Percentiles rank a stretch among this genome's conserved stretches.
Evolutionary conservation across 306 rosid species (phyloP).

Genomic region (Cicer yamashitae): DNA sequence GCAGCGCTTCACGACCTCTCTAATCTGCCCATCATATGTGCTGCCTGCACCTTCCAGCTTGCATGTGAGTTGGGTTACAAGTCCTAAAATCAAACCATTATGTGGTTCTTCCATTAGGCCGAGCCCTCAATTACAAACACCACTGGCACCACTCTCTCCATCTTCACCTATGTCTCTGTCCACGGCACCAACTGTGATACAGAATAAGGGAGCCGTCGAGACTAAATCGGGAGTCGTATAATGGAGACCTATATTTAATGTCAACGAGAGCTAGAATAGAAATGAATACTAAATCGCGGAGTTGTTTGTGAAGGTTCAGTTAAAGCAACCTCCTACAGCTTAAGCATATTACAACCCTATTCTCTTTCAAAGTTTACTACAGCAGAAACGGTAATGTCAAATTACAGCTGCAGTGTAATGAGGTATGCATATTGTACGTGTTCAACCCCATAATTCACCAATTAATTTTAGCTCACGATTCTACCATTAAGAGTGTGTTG

Average conservation of each 20-base stretch:
- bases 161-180: neutral
- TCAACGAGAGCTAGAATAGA: too few species aligned
- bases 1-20: neutral
- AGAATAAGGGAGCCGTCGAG: too few species aligned
- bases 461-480: conserved; percentile 5
- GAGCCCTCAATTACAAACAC: too few species aligned
- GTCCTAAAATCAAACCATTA: neutral
- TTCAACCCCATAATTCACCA: neutral
- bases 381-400: neutral
- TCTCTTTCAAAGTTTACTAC: conserved; percentile 10
- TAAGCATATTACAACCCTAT: neutral
- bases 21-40: neutral
- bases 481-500: too few species aligned
- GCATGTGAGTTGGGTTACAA: neutral
- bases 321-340: conserved; percentile 15
- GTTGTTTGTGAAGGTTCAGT: conserved; percentile 22
- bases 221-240: too few species aligned
- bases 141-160: neutral
- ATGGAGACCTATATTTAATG: too few species aligned
- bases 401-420: neutral
- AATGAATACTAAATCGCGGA: too few species aligned
- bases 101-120: neutral
- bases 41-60: neutral
- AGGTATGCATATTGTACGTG: neutral
- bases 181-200: neutral